These are phyloP conservation scores for Xylariaceae sp. DNA, from an alignment of 2,329 filamentous ascomycete genomes.

Conservation along the genomic window DNA sequence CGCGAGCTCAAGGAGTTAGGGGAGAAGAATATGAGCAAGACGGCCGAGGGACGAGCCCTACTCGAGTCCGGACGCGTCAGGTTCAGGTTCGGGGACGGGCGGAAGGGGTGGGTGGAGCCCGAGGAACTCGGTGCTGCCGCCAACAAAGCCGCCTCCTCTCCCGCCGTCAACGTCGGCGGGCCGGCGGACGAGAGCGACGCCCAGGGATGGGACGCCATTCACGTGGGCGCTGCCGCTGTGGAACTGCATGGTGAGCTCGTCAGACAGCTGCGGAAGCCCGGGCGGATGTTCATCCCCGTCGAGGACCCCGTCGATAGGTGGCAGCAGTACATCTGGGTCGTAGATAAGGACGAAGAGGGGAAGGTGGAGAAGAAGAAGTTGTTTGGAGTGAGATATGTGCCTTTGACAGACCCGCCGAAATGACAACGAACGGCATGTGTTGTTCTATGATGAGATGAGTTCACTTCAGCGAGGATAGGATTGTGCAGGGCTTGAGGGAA, in stretches of 20 bases:
- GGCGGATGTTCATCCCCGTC: constrained; percentile 75
- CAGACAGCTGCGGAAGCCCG: constrained; percentile 72
- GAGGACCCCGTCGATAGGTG: constrained; percentile 42
- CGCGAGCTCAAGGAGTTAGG: constrained; percentile 56
- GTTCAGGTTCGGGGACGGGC: constrained; percentile 72
- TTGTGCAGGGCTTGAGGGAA: no score
- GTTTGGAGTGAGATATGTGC: constrained; percentile 72
- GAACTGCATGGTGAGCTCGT: constrained; percentile 67
- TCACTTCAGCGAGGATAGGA: no score
- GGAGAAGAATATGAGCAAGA: constrained; percentile 60
- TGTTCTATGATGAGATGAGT: no score
- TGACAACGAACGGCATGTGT: background rate
- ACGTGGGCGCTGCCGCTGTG: constrained; percentile 82
- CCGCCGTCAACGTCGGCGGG: constrained; percentile 41
- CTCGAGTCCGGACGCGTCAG: constrained; percentile 59
- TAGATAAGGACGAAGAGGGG: constrained; percentile 66
- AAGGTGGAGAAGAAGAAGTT: constrained; percentile 54
- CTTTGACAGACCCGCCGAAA: constrained; percentile 60
- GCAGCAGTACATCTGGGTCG: constrained; percentile 64
- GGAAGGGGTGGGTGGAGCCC: constrained; percentile 55
- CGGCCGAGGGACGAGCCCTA: constrained; percentile 50
- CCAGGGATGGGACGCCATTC: constrained; percentile 80
- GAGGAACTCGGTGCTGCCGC: constrained; percentile 10
- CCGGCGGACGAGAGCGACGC: constrained; percentile 22
- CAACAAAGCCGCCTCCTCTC: constrained; percentile 18